These are phyloP conservation scores for Magnaporthiopsis poae DNA, from an alignment of 2,329 filamentous ascomycete genomes.

Conservation along the genomic window DNA sequence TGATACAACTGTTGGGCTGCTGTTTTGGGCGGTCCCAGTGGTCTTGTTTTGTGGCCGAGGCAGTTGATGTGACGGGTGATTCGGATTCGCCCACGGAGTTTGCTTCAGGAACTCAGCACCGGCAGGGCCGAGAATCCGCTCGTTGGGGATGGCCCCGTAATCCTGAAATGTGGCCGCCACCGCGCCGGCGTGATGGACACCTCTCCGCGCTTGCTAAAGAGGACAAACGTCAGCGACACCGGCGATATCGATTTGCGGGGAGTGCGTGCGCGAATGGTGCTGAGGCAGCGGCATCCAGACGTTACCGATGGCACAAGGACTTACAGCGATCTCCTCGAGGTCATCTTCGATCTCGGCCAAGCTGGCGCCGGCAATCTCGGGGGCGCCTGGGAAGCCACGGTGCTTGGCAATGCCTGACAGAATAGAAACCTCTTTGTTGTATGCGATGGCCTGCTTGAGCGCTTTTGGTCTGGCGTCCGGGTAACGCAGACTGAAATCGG, in stretches of 20 bases:
- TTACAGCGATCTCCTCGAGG: slow-evolving; percentile 78
- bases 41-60: slow-evolving; percentile 21
- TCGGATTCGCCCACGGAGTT: slow-evolving; percentile 86
- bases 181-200: neutral
- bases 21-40: slow-evolving; percentile 23
- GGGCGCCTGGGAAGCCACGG: slow-evolving; percentile 91
- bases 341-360: slow-evolving; percentile 73
- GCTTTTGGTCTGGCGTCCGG: slow-evolving; percentile 68
- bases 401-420: slow-evolving; percentile 87
- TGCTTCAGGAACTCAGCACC: slow-evolving; percentile 23
- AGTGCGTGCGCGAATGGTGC: neutral
- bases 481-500: slow-evolving; percentile 74
- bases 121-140: slow-evolving; percentile 11
- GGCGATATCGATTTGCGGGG: neutral
- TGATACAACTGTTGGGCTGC: slow-evolving; percentile 26
- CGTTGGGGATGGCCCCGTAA: slow-evolving; percentile 6
- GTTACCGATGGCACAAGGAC: slow-evolving; percentile 23
- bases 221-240: neutral
- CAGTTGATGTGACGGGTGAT: slow-evolving; percentile 59
- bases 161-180: slow-evolving; percentile 7
- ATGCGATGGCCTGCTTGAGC: slow-evolving; percentile 74
- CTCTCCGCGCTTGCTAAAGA: slow-evolving; percentile 6
- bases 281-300: neutral
- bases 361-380: slow-evolving; percentile 65
- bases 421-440: slow-evolving; percentile 90